Percentiles rank a stretch among this genome's conserved stretches.
These are phyloP conservation scores for Houttuynia cordata DNA, from an alignment of 164 flowering plant genomes.

Conservation along the genomic window DNA sequence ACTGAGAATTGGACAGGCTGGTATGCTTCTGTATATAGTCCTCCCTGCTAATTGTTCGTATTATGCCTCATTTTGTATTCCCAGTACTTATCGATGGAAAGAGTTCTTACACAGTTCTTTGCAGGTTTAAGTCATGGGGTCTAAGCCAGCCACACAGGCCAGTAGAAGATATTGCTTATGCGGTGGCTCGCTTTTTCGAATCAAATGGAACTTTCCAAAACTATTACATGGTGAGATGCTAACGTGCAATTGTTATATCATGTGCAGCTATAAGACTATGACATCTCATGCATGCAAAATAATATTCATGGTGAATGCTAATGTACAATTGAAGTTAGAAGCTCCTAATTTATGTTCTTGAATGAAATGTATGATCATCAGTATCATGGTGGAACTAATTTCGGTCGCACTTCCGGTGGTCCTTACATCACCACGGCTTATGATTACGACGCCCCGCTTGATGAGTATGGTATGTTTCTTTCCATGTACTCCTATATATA, in stretches of 20 bases:
- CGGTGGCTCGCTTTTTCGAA: slow-evolving; percentile 56
- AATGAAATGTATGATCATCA: no score
- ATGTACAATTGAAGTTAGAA: no score
- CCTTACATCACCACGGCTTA: slow-evolving; percentile 34
- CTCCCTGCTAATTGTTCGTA: no score
- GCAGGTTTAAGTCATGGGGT: slow-evolving; percentile 26
- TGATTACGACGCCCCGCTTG: slow-evolving; percentile 38
- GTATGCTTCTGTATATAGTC: not conserved
- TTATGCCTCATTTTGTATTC: no score
- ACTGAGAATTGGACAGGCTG: slow-evolving; percentile 58
- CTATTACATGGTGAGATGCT: slow-evolving; percentile 33
- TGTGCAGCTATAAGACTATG: no score
- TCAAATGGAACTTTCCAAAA: slow-evolving; percentile 51
- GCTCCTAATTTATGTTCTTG: no score
- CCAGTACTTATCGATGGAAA: no score
- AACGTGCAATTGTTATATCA: no score
- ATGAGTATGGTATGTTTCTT: slow-evolving; percentile 19
- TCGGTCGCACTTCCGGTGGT: slow-evolving; percentile 32
- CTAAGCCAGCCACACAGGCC: slow-evolving; percentile 32
- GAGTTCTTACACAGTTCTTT: no score
- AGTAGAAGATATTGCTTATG: slow-evolving; percentile 58
- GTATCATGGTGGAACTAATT: slow-evolving; percentile 45
- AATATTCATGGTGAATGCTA: no score
- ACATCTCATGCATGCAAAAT: no score
- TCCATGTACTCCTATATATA: no score